These are phyloP conservation scores for Macrolepiota albuminosa DNA, from an alignment of 768 basidiomycete genomes.

Conservation along the genomic window DNA sequence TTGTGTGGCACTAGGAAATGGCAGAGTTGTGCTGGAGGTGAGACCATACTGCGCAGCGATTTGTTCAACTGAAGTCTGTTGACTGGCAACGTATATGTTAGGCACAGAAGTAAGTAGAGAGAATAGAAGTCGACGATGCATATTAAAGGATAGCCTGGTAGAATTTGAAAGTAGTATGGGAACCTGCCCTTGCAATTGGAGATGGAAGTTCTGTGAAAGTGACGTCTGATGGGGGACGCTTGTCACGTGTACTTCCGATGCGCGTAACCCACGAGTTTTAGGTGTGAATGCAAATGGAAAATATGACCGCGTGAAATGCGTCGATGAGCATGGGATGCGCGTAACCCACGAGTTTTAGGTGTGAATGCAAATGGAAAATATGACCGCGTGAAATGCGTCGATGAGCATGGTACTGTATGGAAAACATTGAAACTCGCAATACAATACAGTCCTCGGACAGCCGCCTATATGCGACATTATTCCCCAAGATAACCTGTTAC, in stretches of 20 bases:
- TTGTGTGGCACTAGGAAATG: constrained; percentile 62
- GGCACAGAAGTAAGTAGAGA: constrained; percentile 13
- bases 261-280: too few species aligned
- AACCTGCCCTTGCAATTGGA: not conserved
- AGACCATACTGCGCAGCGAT: constrained; percentile 51
- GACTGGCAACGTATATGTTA: constrained; percentile 19
- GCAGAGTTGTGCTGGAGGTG: constrained; percentile 54
- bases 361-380: not conserved
- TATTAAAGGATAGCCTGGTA: not conserved
- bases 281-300: not conserved
- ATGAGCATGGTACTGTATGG: not conserved
- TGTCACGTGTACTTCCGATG: not conserved
- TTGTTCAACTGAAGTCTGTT: constrained; percentile 26
- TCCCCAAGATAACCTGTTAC: not conserved
- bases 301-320: too few species aligned
- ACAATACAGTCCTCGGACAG: not conserved
- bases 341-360: too few species aligned
- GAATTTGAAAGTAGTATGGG: not conserved
- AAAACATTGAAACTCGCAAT: not conserved
- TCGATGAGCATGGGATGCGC: not conserved
- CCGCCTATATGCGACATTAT: not conserved
- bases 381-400: too few species aligned
- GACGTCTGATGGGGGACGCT: not conserved
- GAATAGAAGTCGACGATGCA: constrained; percentile 13
- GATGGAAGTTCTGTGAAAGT: not conserved